These are phyloP conservation scores for Diplotaxis tenuifolia DNA, from an alignment of 345 rosid genomes.

Conservation along the genomic window DNA sequence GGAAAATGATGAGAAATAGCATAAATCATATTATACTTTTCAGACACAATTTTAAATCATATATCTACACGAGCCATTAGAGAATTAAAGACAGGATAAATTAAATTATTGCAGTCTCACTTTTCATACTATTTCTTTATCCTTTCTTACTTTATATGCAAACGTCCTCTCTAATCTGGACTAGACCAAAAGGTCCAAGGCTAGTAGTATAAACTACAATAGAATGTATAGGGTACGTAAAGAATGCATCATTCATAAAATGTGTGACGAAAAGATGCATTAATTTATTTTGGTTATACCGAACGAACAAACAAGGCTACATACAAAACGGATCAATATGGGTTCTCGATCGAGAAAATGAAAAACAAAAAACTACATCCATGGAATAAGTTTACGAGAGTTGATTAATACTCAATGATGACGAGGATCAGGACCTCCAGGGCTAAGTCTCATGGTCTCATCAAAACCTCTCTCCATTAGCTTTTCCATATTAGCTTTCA, in stretches of 20 bases:
- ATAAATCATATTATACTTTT: neutral
- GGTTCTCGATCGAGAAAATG: conserved; percentile 13
- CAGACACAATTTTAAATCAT: conserved; percentile 4
- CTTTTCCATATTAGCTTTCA: conserved; percentile 44
- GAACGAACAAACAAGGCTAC: conserved; percentile 14
- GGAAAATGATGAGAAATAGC: conserved; percentile 4
- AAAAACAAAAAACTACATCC: neutral
- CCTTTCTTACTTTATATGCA: conserved; percentile 7
- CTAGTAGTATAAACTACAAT: neutral
- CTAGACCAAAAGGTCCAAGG: neutral
- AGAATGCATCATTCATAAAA: conserved; percentile 16
- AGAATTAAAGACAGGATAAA: neutral
- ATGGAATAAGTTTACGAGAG: neutral
- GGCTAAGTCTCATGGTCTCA: conserved; percentile 47
- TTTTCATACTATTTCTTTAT: neutral
- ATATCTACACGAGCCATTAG: conserved; percentile 22
- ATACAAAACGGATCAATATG: conserved; percentile 6
- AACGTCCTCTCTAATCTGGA: neutral
- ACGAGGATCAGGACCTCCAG: conserved; percentile 72
- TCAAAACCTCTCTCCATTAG: conserved; percentile 36
- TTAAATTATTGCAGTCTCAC: neutral
- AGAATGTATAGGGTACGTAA: conserved; percentile 18
- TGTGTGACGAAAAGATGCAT: neutral
- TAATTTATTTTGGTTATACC: conserved; percentile 9
- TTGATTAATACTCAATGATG: conserved; percentile 49